Conservation (phyloP, 108 stramenopile species). For the Stephanodiscus minutulus region DNA sequence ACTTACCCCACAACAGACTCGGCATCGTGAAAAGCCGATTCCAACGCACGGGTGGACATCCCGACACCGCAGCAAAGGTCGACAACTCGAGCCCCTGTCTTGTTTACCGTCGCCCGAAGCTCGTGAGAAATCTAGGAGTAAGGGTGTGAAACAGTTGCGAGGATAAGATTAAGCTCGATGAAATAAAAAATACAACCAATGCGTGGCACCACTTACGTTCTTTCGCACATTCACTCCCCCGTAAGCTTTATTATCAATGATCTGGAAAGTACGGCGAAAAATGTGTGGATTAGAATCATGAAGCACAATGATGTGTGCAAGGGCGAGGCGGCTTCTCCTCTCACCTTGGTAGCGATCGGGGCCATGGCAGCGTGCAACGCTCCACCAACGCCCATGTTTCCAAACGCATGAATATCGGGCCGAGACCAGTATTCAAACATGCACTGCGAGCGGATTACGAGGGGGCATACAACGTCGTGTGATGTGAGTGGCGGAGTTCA, state of each 20-base stretch:
- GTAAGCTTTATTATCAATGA: constrained; percentile 79
- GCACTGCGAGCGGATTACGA: constrained; percentile 8
- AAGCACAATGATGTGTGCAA: not conserved
- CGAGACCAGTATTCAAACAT: constrained; percentile 58
- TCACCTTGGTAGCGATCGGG: constrained; percentile 68
- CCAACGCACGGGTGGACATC: constrained; percentile 73
- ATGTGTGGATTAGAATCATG: not conserved
- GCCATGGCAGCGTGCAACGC: constrained; percentile 78
- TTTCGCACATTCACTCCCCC: constrained; percentile 69
- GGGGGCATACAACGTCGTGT: not conserved
- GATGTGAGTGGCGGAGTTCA: no score
- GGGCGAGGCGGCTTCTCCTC: not conserved
- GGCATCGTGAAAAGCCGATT: constrained; percentile 71
- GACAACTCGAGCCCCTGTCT: constrained; percentile 50
- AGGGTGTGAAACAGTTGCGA: not conserved
- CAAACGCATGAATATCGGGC: constrained; percentile 58
- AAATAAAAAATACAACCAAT: not conserved
- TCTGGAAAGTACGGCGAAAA: constrained; percentile 3
- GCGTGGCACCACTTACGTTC: constrained; percentile 14
- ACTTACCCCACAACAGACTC: constrained; percentile 56
- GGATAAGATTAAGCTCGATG: not conserved
- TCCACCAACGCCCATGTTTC: constrained; percentile 57
- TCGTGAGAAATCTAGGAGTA: constrained; percentile 43
- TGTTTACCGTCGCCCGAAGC: constrained; percentile 42
- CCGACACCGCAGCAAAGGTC: constrained; percentile 87